Base-by-base conservation (phyloP, 163 green algal genomes). In the Trebouxiophyceae sp. region DNA sequence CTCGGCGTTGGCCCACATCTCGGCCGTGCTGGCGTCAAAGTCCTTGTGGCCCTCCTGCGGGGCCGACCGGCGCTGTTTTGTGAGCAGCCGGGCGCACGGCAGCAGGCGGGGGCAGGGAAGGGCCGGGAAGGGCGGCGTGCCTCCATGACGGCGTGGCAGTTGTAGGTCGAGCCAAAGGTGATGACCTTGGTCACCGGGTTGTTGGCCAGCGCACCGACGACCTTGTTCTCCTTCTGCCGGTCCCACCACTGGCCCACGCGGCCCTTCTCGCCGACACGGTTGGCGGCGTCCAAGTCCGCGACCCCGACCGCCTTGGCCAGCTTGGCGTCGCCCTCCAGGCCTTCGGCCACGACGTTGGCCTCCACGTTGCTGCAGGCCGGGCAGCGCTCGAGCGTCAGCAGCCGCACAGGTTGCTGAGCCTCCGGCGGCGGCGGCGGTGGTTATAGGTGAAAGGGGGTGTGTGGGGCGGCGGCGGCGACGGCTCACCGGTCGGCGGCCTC, bases 1-100 rank as follows among this genome's bases (percentile, higher is more conserved):
- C 47, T 76, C 66, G 0, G 69, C 63, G 33, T 62, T 26, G 3
- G n/a, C 64, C 60, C 58, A 60, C 7, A 70, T 47, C 12, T 7
- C 2, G 56, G 30, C 55, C 33, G 60, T 27, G 44, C 34, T 6
- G 27, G 29, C 22, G 7, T 58, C 46, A 16, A 45, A 39, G 22
- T 54, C 30, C 3, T 56, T 60, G n/a, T 66, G 57, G 26, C 55
- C 23, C 3, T 72, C 57, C 34, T 54, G 2, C 5, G 28, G 22
- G 34, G 28, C 39, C 24, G 24, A 31, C 44, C 45, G 39, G 26
- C 57, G 4, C 26, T 2, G 24, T 19, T 50, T 50, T n/a, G n/a
- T n/a, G n/a, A n/a, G n/a, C n/a, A n/a, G n/a, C n/a, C n/a, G n/a
- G n/a, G n/a, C n/a, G n/a, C n/a, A n/a, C n/a, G n/a, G n/a, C n/a